Evolutionary conservation across 2,329 filamentous ascomycete genomes (phyloP), one percentile per base, ranked within the genome.

Genomic region (Berkeleyomyces rouxiae): DNA sequence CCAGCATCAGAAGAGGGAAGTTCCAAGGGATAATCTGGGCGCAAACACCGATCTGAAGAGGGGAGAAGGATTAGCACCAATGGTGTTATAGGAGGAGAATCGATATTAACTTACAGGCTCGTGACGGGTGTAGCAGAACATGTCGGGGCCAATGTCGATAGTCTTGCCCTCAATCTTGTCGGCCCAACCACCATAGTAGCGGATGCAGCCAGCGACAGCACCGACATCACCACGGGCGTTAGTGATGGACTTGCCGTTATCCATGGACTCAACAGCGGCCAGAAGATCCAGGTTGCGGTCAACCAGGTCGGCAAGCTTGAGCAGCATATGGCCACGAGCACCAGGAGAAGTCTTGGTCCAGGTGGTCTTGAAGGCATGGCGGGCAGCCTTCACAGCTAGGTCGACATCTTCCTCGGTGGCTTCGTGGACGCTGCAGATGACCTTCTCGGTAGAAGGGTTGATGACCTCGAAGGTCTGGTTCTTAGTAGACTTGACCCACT

Each of bases 21-120:
- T 83, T 82, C 79, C 80, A 84, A 0, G 81, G 81, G 59, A 82
- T 80, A 61, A 84, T 84, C n/a, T 73, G 73, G 1, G 74, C 80
- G 0, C 75, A 76, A 1, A 81, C 78, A n/a, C 79, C 78, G 49
- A 64, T 64, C 62, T 63, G 13, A 13, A 51, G 36, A 23, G n/a
- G 4, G 3, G 73, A 75, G 0, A 7, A 33, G n/a, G n/a, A 31
- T 59, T 49, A 59, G 43, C 42, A 47, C 4, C 23, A 7, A 37
- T 6, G 13, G 1, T 4, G 7, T 16, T 44, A 23, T n/a, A 11
- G 4, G 5, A 7, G 31, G 58, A 36, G 7, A 42, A n/a, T 23
- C 39, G 36, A 7, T 31, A 33, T 37, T 33, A 55, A 61, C 62
- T 63, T 63, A 64, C 63, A n/a, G 79, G 79, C 68, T 81, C 77